Evolutionary conservation across 495 filamentous ascomycete species (phyloP), one percentile per base, ranked within the genome.

Genomic region (Aspergillus cristatus): DNA sequence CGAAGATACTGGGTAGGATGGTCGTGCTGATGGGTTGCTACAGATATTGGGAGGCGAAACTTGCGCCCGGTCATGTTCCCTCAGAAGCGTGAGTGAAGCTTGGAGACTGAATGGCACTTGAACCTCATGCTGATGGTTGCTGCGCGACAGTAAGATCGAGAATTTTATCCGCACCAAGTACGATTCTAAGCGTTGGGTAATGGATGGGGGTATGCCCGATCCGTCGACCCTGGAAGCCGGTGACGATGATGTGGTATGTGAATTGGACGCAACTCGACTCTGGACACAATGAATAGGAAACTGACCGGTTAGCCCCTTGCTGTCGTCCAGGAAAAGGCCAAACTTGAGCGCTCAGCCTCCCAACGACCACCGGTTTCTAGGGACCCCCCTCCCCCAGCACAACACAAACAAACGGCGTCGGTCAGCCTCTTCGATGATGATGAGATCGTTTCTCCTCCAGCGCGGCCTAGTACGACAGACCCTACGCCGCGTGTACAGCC

Each of bases 151-250:
- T 31, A 98, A 98, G 68, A 97, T 98, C 45, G 91, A 97, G 71
- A 98, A 96, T 62, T 98, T 98, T 48, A 95, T 98, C 44, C 78
- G 93, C 30, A 98, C 91, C 25, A 98, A 98, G 61, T 98, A 98
- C 58, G 91, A 98, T 51, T 81, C 86, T 7, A 97, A 94, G 70
- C 72, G 93, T 62, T 98, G 91, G 91, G 84, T 88, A 2, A 95
- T 96, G 90, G 93, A 98, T 41, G 91, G 93, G 2, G 75, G 72
- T 8, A 88, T 96, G 62, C 93, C 93, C 7, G 86, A 96, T 51
- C 93, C 93, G 15, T 70, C 82, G 0, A 86, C 80, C n/a, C 61
- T 98, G 37, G 83, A 88, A 53, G 79, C 68, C 20, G 86, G 82
- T 5, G 84, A 78, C 18, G 88, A 97, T 48, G 87, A 94, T 60